phyloP scores from a whole-genome alignment of 1,284 basidiomycete species.

The Apiotrichum laibachii region DNA sequence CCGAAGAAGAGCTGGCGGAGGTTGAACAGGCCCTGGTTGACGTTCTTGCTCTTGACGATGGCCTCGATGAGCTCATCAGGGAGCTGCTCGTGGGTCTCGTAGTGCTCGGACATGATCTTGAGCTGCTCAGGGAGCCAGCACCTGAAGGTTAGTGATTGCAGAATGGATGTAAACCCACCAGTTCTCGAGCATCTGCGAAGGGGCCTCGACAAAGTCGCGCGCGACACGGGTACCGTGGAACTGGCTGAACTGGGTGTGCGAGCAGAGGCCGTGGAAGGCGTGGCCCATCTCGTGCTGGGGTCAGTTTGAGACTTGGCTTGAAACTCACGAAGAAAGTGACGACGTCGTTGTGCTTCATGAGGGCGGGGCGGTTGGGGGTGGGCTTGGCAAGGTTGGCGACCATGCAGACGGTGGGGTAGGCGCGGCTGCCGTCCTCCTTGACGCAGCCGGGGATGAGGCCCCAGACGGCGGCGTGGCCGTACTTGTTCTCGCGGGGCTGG shows the following conservation, averaged over 20 bases:
- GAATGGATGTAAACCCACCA: slow-evolving; percentile 56
- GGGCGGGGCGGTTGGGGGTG: slow-evolving; percentile 65
- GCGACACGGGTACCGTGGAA: slow-evolving; percentile 67
- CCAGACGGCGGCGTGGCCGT: slow-evolving; percentile 84
- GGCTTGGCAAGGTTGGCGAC: slow-evolving; percentile 59
- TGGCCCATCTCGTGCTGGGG: slow-evolving; percentile 66
- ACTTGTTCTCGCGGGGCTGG: slow-evolving; percentile 72
- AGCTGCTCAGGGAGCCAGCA: slow-evolving; percentile 28
- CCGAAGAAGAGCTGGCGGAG: slow-evolving; percentile 27
- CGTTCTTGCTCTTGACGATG: slow-evolving; percentile 24
- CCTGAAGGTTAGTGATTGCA: background rate
- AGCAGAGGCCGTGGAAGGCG: slow-evolving; percentile 76
- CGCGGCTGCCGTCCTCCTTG: slow-evolving; percentile 30
- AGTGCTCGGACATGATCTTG: slow-evolving; percentile 25
- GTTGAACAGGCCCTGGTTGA: slow-evolving; percentile 24
- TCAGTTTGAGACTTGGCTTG: slow-evolving; percentile 4
- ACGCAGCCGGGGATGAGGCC: slow-evolving; percentile 55
- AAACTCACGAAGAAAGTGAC: slow-evolving; percentile 10
- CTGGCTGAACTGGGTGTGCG: slow-evolving; percentile 65
- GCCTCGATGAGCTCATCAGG: slow-evolving; percentile 21
- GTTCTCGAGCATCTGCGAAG: slow-evolving; percentile 85
- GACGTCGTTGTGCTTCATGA: slow-evolving; percentile 72
- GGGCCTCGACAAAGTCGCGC: slow-evolving; percentile 80
- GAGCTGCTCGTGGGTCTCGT: slow-evolving; percentile 21
- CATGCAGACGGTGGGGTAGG: slow-evolving; percentile 50